Evolutionary conservation across 1,284 basidiomycete species (phyloP).

Genomic region (Inonotus hispidus): DNA sequence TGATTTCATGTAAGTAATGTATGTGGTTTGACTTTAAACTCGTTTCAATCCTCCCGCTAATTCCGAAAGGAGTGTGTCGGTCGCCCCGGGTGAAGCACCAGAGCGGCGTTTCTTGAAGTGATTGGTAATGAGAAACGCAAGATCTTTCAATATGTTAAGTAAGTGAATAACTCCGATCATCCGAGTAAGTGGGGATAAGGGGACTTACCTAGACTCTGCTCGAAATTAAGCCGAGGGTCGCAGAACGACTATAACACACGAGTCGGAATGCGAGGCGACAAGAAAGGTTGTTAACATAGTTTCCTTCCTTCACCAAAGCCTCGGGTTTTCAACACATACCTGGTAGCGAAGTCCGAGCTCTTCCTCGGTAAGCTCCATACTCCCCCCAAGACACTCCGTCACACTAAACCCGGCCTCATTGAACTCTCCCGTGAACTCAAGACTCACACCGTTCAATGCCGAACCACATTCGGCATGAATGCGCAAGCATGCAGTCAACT

Average conservation of each 20-base stretch:
- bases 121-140: slow-evolving; percentile 76
- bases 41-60: slow-evolving; percentile 11
- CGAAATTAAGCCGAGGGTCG: slow-evolving; percentile 78
- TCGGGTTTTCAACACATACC: slow-evolving; percentile 31
- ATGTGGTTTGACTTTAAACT: neutral
- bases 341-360: slow-evolving; percentile 72
- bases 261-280: neutral
- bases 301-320: too few relatives aligned
- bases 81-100: slow-evolving; percentile 2
- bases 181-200: neutral
- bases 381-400: slow-evolving; percentile 77
- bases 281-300: too few relatives aligned
- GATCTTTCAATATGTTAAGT: slow-evolving; percentile 40
- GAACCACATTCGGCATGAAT: slow-evolving; percentile 74
- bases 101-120: slow-evolving; percentile 59
- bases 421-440: slow-evolving; percentile 95
- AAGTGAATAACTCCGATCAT: neutral
- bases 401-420: slow-evolving; percentile 92
- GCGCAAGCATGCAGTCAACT: slow-evolving; percentile 76
- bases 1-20: too few relatives aligned
- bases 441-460: slow-evolving; percentile 87
- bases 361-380: slow-evolving; percentile 74
- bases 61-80: slow-evolving; percentile 19
- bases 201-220: slow-evolving; percentile 69
- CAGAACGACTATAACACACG: slow-evolving; percentile 50